phyloP scores from a whole-genome alignment of 768 basidiomycete species.

The Lentinula detonsa region DNA sequence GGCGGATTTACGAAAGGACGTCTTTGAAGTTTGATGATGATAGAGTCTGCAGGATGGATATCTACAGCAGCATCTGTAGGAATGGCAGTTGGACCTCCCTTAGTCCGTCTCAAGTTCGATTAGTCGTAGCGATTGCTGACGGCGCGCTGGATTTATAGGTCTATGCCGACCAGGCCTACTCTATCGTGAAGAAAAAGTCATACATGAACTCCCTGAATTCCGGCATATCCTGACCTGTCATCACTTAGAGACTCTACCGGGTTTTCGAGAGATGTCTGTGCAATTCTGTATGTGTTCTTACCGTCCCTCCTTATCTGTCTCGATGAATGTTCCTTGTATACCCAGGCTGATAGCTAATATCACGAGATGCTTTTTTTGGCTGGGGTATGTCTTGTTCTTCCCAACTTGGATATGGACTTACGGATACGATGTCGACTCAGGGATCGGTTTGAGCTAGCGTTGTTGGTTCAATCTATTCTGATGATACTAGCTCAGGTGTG shows the following conservation, averaged over 20 bases:
- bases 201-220: not conserved
- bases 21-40: not conserved
- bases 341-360: slow-evolving; percentile 75
- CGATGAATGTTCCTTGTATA: not conserved
- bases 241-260: slow-evolving; percentile 68
- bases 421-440: slow-evolving; percentile 19
- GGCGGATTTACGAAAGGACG: no score
- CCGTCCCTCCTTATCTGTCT: not conserved
- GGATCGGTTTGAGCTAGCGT: slow-evolving; percentile 65
- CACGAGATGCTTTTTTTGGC: slow-evolving; percentile 87
- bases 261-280: slow-evolving; percentile 83
- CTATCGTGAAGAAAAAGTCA: slow-evolving; percentile 75
- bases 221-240: slow-evolving; percentile 3
- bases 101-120: slow-evolving; percentile 28
- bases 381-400: slow-evolving; percentile 40
- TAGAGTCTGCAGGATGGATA: slow-evolving; percentile 41
- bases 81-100: slow-evolving; percentile 81
- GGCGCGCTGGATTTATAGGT: slow-evolving; percentile 31
- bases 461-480: slow-evolving; percentile 76
- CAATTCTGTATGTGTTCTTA: slow-evolving; percentile 54
- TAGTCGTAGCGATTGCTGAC: not conserved
- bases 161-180: slow-evolving; percentile 76
- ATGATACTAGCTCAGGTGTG: slow-evolving; percentile 82
- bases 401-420: not conserved
- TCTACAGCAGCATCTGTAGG: slow-evolving; percentile 63